Base-by-base conservation (phyloP, 805 yeast species). In the Soucietia sequanensis region DNA sequence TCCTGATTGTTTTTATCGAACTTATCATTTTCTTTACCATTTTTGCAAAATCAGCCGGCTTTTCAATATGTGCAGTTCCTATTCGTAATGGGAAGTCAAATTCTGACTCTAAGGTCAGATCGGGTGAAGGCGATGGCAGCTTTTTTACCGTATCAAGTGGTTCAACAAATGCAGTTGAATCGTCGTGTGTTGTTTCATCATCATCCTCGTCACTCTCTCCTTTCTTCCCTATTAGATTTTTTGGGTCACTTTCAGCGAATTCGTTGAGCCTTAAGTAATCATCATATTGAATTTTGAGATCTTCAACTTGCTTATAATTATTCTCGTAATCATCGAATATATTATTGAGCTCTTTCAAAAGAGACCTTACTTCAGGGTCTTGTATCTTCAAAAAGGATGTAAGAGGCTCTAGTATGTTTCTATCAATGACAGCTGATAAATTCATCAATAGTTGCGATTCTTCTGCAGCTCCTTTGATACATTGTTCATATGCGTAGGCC, bases 341-440 rank as follows among this genome's bases (percentile, higher is more conserved):
- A 1, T 51, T 50, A 9, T 44, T 44, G 20, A 64, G 47, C 10
- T 47, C 47, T 2, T 48, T 48, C 30, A 65, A 32, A 1, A 47
- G 41, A 4, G 38, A 29, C 7, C 53, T 43, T 7, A 65, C 48
- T 27, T 46, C 55, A 0, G 72, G 68, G 37, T 68, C 72, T 31
- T 65, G 49, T 6, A 35, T 34, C 37, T 67, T 68, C 10, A 68
- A 48, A 39, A 62, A 66, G 5, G 42, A 45, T 11, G 68, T 60
- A n/a, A 68, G 42, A 3, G 49, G 46, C 22, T 57, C 62, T 37
- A 68, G 46, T 2, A 66, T 59, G 16, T 51, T 51, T 13, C 52
- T 42, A 35, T 68, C 73, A 16, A 68, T 61, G 3, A 48, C 48
- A 1, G 60, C 44, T 3, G 71, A 65, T 24, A 63, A 47, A 3